Evolutionary conservation across 129 eudicot species (phyloP), one percentile per base, ranked within the genome.

Genomic region (Logfia minima): DNA sequence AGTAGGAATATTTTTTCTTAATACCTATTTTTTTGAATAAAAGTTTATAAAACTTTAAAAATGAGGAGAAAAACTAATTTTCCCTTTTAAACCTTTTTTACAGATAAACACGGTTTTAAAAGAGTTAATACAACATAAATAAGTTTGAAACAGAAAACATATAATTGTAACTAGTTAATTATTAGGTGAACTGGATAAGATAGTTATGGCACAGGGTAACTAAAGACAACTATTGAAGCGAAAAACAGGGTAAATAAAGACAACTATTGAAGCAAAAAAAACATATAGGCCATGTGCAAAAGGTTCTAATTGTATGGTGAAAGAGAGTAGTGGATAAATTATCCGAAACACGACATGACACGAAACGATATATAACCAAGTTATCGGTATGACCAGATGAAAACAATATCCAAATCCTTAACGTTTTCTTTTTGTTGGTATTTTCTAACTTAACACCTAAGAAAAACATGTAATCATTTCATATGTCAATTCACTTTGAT

Each of bases 391-490:
- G 8, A n/a, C 28, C 9, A 55, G 1, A 55, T 32, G 48, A 73
- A 73, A 58, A 32, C 55, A 6, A 73, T 22, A 56, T 23, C 28
- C 77, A 67, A 66, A 67, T 8, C 21, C 34, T 72, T 56, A 32
- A 55, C 77, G 77, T 72, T 72, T 72, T 72, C 34, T 56, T 11
- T 56, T 72, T 58, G 77, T 34, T 56, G 52, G 68, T 73, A 73
- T 73, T 56, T 73, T 73, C 60, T 73, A 73, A 34, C 77, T 73
- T 73, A 73, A 37, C 35, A 34, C 77, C 77, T 73, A 73, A 73
- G 77, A 73, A 73, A 73, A 55, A 18, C 59, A 65, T 13, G 45
- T 22, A 21, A 55, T 56, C 45, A 58, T 34, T 56, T 31, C 18
- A 72, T 58, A 39, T 70, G 75, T 48, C 75, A 70, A 32, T 23